phyloP scores from a whole-genome alignment of 164 flowering plant species.

The Protea cynaroides region DNA sequence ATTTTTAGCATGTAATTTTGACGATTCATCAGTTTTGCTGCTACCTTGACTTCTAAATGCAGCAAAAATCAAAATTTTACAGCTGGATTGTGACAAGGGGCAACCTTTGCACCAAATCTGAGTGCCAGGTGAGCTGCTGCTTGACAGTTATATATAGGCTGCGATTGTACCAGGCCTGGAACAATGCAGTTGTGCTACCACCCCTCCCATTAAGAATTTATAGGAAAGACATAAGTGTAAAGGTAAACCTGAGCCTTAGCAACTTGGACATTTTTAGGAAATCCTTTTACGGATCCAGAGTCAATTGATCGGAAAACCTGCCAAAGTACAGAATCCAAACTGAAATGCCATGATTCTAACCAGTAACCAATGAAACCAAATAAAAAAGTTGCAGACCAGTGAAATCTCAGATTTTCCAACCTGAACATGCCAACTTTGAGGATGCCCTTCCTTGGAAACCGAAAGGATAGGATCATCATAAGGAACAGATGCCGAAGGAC shows the following conservation, averaged over 20 bases:
- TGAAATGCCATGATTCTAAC: not conserved
- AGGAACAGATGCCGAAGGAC: conserved; percentile 36
- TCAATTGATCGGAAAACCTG: conserved; percentile 87
- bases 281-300: conserved; percentile 75
- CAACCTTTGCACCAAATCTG: too few species aligned
- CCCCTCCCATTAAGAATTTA: not conserved
- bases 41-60: too few species aligned
- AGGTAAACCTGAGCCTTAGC: conserved; percentile 42
- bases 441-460: conserved; percentile 54
- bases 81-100: too few species aligned
- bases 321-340: conserved; percentile 14
- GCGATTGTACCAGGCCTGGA: too few species aligned
- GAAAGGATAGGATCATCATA: conserved; percentile 31
- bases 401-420: conserved; percentile 20
- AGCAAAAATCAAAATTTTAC: too few species aligned
- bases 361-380: conserved; percentile 9
- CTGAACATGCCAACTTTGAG: conserved; percentile 86
- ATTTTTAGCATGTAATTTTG: too few species aligned
- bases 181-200: too few species aligned
- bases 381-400: not conserved
- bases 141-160: too few species aligned
- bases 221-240: not conserved
- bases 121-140: too few species aligned
- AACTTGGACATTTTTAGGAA: conserved; percentile 35
- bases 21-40: too few species aligned